Evolutionary conservation across 2,329 filamentous ascomycete species (phyloP).

Genomic region (Penicillium frequentans): DNA sequence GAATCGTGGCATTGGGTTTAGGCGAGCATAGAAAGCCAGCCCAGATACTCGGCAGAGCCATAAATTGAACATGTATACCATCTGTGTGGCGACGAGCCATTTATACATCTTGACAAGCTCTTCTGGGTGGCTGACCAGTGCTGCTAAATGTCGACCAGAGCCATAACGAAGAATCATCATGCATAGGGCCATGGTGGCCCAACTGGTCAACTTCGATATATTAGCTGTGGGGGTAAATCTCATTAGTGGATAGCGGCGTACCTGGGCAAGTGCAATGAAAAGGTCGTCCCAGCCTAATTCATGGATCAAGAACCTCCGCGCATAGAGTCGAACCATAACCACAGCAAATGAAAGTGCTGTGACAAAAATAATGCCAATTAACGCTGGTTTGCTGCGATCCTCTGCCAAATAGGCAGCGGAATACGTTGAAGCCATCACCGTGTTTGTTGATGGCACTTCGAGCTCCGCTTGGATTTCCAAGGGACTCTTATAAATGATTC

Average conservation of each 20-base stretch:
- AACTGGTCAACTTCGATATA: constrained; percentile 3
- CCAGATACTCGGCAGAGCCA: constrained; percentile 22
- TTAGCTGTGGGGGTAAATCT: neutral
- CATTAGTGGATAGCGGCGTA: neutral
- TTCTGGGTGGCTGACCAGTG: neutral
- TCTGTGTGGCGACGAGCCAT: constrained; percentile 20
- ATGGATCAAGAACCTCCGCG: constrained; percentile 8
- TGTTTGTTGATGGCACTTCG: neutral
- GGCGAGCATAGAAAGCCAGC: constrained; percentile 19
- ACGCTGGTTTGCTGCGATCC: neutral
- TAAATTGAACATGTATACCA: constrained; percentile 20
- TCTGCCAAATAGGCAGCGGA: neutral
- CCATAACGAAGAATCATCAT: constrained; percentile 13
- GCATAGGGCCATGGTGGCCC: constrained; percentile 11
- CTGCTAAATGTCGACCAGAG: constrained; percentile 14
- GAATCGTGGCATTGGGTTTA: constrained; percentile 18
- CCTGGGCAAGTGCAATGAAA: constrained; percentile 15
- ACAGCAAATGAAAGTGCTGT: constrained; percentile 9
- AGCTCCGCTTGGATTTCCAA: neutral
- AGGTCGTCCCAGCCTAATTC: constrained; percentile 21
- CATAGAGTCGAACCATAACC: constrained; percentile 12
- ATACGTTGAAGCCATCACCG: neutral
- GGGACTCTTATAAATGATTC: neutral
- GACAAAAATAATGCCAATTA: constrained; percentile 25
- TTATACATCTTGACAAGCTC: constrained; percentile 16